A percentile compares a stretch with the other conserved stretches of the same genome.
Conservation (phyloP, 306 rosid genomes). For the Rosa persica region DNA sequence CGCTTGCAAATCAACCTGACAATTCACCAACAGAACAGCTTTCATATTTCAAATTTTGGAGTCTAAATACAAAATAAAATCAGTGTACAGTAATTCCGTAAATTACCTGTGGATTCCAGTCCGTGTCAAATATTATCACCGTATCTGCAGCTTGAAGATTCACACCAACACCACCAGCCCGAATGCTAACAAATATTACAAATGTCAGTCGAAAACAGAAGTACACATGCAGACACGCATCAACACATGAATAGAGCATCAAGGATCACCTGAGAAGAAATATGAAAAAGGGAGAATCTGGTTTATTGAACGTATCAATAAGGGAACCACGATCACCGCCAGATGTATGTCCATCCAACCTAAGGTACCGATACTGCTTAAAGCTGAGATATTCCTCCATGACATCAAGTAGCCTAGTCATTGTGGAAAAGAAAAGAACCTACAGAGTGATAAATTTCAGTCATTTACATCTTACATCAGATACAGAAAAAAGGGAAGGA, state of each 20-base stretch:
- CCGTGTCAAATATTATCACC: constrained; percentile 95
- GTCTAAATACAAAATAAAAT: constrained; percentile 21
- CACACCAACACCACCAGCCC: constrained; percentile 99
- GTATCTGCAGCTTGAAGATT: constrained; percentile 99
- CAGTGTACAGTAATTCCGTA: constrained; percentile 14
- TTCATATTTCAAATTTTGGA: not conserved
- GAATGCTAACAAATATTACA: constrained; percentile 55
- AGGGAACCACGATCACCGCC: constrained; percentile 97
- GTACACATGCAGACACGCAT: not conserved
- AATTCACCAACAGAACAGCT: constrained; percentile 32
- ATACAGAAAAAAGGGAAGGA: not conserved
- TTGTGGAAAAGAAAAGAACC: constrained; percentile 99
- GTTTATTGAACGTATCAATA: constrained; percentile 74
- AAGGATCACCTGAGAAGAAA: constrained; percentile 81
- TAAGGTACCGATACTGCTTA: constrained; percentile 87
- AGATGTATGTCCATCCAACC: constrained; percentile 97
- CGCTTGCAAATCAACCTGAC: constrained; percentile 98
- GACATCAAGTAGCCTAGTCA: constrained; percentile 98
- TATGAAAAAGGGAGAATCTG: constrained; percentile 81
- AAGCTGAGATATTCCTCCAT: constrained; percentile 93
- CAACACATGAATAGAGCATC: constrained; percentile 17
- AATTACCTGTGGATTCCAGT: constrained; percentile 99
- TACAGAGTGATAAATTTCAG: constrained; percentile 30
- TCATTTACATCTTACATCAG: constrained; percentile 18
- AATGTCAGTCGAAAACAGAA: constrained; percentile 25